Evolutionary conservation across 2,329 filamentous ascomycete genomes (phyloP), one percentile per base, ranked within the genome.

Genomic region (Pseudogymnoascus sp.): DNA sequence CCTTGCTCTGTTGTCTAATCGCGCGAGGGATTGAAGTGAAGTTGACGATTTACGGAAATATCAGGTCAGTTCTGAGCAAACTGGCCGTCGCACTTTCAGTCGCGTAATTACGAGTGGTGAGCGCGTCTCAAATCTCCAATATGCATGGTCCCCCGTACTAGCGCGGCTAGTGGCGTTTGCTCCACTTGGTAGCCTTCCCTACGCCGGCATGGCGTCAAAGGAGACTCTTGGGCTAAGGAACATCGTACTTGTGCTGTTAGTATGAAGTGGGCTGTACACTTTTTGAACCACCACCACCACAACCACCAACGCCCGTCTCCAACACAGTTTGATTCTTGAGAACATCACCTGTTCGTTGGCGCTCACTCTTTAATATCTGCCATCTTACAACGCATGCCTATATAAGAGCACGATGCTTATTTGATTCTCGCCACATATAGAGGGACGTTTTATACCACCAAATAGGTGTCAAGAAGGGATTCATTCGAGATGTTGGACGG

Each of bases 401-500:
- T 25, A 51, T 25, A 51, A 51, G 45, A 28, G 14, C 45, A 51
- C 45, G 13, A 51, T 51, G 45, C 45, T 28, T 51, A 25, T 51
- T 51, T 51, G 45, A 51, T 51, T 51, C 23, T 28, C n/a, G 45
- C 45, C 45, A 51, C 45, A 28, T 51, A 51, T 51, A 51, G 45
- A 51, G 45, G 45, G 45, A 51, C 23, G 45, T 51, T 48, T 51
- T 28, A 51, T 8, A 51, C 23, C 23, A 28, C 23, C 45, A 51
- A 51, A 51, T 10, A 51, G 43, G 45, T 51, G 45, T 51, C 23
- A 14, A 51, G 23, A 51, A 62, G 70, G n/a, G n/a, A n/a, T 65
- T 66, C 63, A n/a, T 67, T 65, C 65, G 73, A 68, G 63, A 75
- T 75, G 73, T 68, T 75, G 65, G 72, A 75, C 68, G 73, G 73